Evolutionary conservation across 441 rosid species (phyloP).

Genomic region (Isatis lusitanica): DNA sequence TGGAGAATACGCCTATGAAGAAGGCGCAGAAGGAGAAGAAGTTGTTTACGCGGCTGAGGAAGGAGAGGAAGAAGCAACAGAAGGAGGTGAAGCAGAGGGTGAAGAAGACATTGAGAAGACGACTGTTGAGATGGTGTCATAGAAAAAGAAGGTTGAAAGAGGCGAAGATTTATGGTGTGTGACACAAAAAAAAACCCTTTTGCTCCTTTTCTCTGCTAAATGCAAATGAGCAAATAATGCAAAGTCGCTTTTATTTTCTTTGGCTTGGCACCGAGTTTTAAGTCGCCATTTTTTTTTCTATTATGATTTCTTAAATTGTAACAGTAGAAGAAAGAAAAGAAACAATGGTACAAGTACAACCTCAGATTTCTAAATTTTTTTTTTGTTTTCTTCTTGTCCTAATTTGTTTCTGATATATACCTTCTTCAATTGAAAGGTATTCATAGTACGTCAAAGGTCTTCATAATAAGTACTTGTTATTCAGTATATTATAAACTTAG

Average conservation of each 20-base stretch:
- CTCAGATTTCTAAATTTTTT: conserved; percentile 6
- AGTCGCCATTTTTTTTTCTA: conserved; percentile 5
- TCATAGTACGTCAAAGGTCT: not conserved
- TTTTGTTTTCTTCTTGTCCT: not conserved
- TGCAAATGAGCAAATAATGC: conserved; percentile 16
- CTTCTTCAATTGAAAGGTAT: not conserved
- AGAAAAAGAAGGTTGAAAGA: conserved; percentile 9
- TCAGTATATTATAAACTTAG: not conserved
- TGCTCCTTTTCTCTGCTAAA: not conserved
- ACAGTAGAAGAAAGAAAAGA: conserved; percentile 34
- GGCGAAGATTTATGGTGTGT: not conserved
- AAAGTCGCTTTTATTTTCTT: conserved; percentile 21
- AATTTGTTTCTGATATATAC: conserved; percentile 2
- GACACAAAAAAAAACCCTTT: not conserved
- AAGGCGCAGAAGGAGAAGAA: conserved; percentile 60
- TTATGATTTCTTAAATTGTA: conserved; percentile 29
- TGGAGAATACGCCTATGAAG: conserved; percentile 54
- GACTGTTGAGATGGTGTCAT: conserved; percentile 52
- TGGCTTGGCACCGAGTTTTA: conserved; percentile 30
- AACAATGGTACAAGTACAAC: conserved; percentile 11
- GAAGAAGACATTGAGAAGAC: conserved; percentile 53
- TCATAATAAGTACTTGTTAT: not conserved
- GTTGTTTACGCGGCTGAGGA: conserved; percentile 36
- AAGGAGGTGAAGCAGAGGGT: conserved; percentile 26
- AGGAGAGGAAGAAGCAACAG: conserved; percentile 42